These are phyloP conservation scores for Schwanniomyces sp. DNA, from an alignment of 805 yeast genomes.

Conservation along the genomic window DNA sequence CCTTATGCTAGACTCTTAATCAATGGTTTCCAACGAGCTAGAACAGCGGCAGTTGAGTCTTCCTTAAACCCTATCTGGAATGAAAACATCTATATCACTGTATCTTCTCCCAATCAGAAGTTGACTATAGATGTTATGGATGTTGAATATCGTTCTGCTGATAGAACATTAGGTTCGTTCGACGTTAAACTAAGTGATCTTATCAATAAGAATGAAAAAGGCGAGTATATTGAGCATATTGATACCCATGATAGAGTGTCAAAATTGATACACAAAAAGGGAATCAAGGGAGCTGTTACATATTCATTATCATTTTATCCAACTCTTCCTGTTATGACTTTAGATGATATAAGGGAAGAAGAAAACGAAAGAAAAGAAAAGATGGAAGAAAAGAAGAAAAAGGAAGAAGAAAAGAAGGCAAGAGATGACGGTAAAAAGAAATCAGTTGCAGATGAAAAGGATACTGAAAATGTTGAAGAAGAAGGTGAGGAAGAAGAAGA, in stretches of 20 bases:
- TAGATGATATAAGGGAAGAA: conserved; percentile 67
- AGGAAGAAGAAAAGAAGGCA: conserved; percentile 23
- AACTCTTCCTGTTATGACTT: conserved; percentile 70
- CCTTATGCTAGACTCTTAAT: conserved; percentile 83
- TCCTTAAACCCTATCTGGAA: conserved; percentile 83
- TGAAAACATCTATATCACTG: conserved; percentile 77
- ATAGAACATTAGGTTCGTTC: conserved; percentile 84
- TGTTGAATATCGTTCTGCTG: conserved; percentile 73
- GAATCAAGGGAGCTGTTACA: conserved; percentile 78
- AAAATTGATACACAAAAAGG: conserved; percentile 68
- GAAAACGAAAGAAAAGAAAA: conserved; percentile 38
- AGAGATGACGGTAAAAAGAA: conserved; percentile 10
- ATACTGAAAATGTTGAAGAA: conserved; percentile 9
- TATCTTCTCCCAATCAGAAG: conserved; percentile 79
- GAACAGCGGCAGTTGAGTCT: conserved; percentile 69
- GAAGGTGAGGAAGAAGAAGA: conserved; percentile 36
- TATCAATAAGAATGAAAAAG: conserved; percentile 67
- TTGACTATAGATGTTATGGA: conserved; percentile 91
- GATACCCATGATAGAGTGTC: conserved; percentile 59
- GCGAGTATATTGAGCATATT: conserved; percentile 55
- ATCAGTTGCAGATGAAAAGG: conserved; percentile 6
- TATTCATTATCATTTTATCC: conserved; percentile 86
- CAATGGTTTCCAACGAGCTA: conserved; percentile 71
- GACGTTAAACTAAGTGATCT: conserved; percentile 66
- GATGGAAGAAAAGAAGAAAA: conserved; percentile 26